Evolutionary conservation across 2,329 filamentous ascomycete species (phyloP).

Genomic region (Fusarium sp.): DNA sequence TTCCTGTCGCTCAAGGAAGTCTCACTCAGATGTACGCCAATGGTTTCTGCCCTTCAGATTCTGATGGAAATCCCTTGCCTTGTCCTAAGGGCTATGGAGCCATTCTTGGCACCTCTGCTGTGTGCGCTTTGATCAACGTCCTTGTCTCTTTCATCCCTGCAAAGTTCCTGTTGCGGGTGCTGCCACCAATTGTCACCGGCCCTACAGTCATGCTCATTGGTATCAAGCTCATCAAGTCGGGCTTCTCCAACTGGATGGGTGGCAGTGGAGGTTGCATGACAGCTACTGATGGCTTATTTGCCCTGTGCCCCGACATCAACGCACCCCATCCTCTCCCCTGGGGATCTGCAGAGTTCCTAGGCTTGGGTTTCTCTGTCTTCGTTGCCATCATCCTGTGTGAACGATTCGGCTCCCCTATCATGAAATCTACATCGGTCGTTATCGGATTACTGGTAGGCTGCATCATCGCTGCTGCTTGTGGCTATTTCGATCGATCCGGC

Average conservation of each 20-base stretch:
- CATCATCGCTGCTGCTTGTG: constrained; percentile 80
- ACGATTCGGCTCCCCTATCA: constrained; percentile 83
- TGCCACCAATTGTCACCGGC: constrained; percentile 82
- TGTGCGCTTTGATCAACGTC: constrained; percentile 76
- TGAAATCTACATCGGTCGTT: constrained; percentile 83
- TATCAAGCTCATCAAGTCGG: constrained; percentile 75
- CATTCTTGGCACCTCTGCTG: constrained; percentile 75
- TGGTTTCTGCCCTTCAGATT: constrained; percentile 71
- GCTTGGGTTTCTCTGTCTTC: constrained; percentile 83
- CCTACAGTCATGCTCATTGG: constrained; percentile 79
- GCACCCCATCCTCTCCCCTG: constrained; percentile 80
- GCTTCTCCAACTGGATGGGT: constrained; percentile 82
- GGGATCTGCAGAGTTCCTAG: constrained; percentile 83
- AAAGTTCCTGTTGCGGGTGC: constrained; percentile 74
- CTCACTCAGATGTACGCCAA: constrained; percentile 82
- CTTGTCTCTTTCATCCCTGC: constrained; percentile 80
- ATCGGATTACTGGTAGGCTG: constrained; percentile 80
- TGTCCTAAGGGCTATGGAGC: constrained; percentile 81
- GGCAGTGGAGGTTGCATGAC: constrained; percentile 70
- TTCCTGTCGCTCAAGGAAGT: constrained; percentile 67
- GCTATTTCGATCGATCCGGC: constrained; percentile 79
- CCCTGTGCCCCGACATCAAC: constrained; percentile 72
- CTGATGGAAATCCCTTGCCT: constrained; percentile 73
- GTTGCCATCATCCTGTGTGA: constrained; percentile 83
- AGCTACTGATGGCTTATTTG: constrained; percentile 66